Conservation (phyloP, 345 rosid species). For the Turnera subulata region DNA sequence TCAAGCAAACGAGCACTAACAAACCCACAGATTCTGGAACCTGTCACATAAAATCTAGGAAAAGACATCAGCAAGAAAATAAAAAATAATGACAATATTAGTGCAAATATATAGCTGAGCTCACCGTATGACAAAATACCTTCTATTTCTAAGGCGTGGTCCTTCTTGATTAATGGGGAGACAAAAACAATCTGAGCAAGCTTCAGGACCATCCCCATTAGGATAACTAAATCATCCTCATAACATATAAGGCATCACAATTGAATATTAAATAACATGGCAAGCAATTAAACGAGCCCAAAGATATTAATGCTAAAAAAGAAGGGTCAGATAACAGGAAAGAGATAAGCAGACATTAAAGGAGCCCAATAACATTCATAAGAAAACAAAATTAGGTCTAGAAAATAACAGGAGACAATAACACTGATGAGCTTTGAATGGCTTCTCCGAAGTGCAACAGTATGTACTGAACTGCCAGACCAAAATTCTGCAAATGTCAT, state of each 20-base stretch:
- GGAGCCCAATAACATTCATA: constrained; percentile 33
- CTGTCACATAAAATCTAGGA: constrained; percentile 44
- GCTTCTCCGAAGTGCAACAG: constrained; percentile 25
- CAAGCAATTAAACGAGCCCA: constrained; percentile 10
- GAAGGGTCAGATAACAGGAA: constrained; percentile 27
- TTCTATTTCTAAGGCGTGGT: constrained; percentile 16
- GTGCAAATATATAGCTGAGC: constrained; percentile 1
- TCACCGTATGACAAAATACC: constrained; percentile 23
- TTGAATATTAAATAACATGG: background rate
- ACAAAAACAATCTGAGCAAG: constrained; percentile 19
- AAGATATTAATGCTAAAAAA: constrained; percentile 17
- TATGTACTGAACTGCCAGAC: constrained; percentile 36
- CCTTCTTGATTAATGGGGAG: constrained; percentile 25
- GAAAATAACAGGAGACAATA: constrained; percentile 33
- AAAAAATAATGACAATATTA: background rate
- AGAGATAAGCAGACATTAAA: constrained; percentile 16
- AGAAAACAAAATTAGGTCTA: constrained; percentile 36
- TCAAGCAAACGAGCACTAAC: constrained; percentile 1
- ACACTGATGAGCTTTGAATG: constrained; percentile 28
- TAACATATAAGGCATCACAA: constrained; percentile 6
- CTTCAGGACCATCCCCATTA: constrained; percentile 25
- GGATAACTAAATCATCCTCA: constrained; percentile 15
- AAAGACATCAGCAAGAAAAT: constrained; percentile 18
- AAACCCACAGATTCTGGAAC: constrained; percentile 16
- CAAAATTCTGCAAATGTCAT: constrained; percentile 93